phyloP scores from a whole-genome alignment of 257 asterid species.

The Nicotiana sylvestris region DNA sequence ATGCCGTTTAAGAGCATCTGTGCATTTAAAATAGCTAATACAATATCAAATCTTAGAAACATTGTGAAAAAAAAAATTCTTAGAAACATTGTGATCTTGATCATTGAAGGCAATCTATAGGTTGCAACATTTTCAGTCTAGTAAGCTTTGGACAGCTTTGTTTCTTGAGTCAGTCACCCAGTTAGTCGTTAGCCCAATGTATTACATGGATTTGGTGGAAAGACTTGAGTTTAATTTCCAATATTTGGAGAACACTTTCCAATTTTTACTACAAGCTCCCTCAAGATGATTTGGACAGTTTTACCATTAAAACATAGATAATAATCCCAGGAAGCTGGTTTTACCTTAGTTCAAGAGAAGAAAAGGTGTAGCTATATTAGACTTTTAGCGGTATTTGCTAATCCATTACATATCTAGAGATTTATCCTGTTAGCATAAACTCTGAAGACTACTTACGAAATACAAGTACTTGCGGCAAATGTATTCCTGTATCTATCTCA shows the following conservation, averaged over 20 bases:
- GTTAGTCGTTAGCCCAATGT: neutral
- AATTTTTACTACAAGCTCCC: neutral
- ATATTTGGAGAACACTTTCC: neutral
- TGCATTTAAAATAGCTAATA: neutral
- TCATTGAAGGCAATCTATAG: neutral
- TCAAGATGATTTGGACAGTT: neutral
- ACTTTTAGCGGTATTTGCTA: neutral
- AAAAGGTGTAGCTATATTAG: neutral
- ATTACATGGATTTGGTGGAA: neutral
- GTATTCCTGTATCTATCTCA: neutral
- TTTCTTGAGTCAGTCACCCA: neutral
- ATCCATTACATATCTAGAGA: neutral
- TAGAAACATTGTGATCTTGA: neutral
- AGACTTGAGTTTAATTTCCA: neutral
- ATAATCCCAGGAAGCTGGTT: neutral
- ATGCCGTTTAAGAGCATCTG: neutral
- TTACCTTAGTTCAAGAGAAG: neutral
- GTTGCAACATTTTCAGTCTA: neutral
- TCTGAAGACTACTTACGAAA: neutral
- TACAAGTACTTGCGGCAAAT: neutral
- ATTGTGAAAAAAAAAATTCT: neutral
- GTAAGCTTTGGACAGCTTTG: neutral
- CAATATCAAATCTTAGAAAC: neutral
- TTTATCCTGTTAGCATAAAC: neutral
- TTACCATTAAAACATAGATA: neutral